Base-by-base conservation (phyloP, 306 rosid species). In the Quercus agrifolia region DNA sequence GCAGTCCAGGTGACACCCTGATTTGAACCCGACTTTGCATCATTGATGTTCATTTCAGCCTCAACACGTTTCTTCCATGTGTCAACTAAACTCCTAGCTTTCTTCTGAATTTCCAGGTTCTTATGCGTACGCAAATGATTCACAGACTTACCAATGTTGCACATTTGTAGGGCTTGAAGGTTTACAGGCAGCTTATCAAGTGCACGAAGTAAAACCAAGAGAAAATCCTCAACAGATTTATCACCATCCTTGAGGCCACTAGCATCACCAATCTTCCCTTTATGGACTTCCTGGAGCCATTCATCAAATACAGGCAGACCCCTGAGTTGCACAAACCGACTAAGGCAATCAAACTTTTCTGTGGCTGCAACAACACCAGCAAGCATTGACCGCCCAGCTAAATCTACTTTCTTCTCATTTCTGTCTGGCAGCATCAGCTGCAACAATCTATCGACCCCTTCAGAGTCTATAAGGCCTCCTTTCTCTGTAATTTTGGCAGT, bases 1-100 rank as follows among this genome's bases (percentile, higher is more conserved):
- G 86, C 66, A 6, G 90, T 82, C 96, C 97, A 94, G 56, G 95
- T 76, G 69, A 88, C 95, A 61, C 78, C 79, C 6, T 84, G 92
- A 78, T 76, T 84, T 68, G 88, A 78, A 56, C 91, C 90, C 62
- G 93, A 79, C 80, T 89, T 92, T 15, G 92, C 63, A 49, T 91
- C 98, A 72, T 80, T 87, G 62, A 88, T 87, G 66, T 90, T 92
- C 98, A 94, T 94, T 81, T 94, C 98, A 69, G 89, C 93, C 75
- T 90, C 94, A 75, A 94, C 98, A 28, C 93, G 98, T 79, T 78
- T 92, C 85, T 94, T 94, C 98, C 98, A 94, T 6, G 92, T 94
- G 85, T 94, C 98, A 23, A 94, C 97, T 79, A 94, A 79, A 81
- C 90, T 83, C 85, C 94, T 88, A 30, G 92, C 93, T 85, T 94